These are phyloP conservation scores for Thalassiosira pacifica DNA, from an alignment of 352 stramenopile genomes.

Conservation along the genomic window DNA sequence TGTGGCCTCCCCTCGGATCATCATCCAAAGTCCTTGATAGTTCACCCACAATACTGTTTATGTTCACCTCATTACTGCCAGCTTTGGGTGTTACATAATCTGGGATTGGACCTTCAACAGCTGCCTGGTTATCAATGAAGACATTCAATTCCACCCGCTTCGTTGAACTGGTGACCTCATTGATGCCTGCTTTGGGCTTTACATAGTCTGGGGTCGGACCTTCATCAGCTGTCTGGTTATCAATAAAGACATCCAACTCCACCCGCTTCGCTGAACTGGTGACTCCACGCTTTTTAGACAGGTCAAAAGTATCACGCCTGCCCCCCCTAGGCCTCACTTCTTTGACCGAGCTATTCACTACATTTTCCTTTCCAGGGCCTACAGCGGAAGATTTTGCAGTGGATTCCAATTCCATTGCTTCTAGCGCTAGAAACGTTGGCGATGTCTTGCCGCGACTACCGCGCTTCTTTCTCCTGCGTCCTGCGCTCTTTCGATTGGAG, in stretches of 20 bases:
- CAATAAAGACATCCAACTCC: conserved; percentile 7
- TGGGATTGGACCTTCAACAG: background rate
- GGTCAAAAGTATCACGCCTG: conserved; percentile 59
- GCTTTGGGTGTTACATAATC: conserved; percentile 15
- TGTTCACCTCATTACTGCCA: background rate
- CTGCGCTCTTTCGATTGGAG: background rate
- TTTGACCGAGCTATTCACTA: background rate
- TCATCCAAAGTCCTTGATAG: conserved; percentile 12
- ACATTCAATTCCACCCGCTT: conserved; percentile 11
- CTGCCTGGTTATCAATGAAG: background rate
- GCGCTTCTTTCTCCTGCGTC: background rate
- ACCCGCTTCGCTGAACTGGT: background rate
- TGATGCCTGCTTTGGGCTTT: background rate
- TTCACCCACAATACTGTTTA: background rate
- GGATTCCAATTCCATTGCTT: conserved; percentile 5
- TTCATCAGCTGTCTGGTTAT: background rate
- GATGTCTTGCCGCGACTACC: background rate
- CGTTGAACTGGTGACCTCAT: background rate
- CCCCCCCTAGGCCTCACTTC: background rate
- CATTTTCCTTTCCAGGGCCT: conserved; percentile 16
- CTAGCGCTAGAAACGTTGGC: no score
- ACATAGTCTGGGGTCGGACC: background rate
- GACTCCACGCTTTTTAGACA: conserved; percentile 39
- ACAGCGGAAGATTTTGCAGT: background rate
- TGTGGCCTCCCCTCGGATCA: background rate